A percentile compares a stretch with the other conserved stretches of the same genome.
Evolutionary conservation across 139 green algal species (phyloP).

Genomic region (Haematococcus lacustris): DNA sequence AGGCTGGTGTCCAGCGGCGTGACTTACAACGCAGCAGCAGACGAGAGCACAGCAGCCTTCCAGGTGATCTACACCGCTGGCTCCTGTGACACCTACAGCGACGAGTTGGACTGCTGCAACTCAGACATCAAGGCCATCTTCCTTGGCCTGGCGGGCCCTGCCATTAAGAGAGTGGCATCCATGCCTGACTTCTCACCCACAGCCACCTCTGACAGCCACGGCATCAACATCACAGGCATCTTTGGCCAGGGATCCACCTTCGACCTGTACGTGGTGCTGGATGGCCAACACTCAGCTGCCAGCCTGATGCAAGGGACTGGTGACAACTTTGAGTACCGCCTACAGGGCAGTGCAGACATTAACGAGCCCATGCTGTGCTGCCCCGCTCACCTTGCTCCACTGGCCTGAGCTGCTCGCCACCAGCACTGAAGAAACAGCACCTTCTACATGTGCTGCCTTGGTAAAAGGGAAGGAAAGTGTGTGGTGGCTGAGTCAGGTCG

Average conservation of each 20-base stretch:
- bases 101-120: conserved; percentile 21
- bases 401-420: too few species aligned
- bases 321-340: conserved; percentile 15
- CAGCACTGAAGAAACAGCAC: too few species aligned
- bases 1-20: conserved; percentile 3
- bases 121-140: conserved; percentile 30
- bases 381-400: too few species aligned
- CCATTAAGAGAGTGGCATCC: background rate
- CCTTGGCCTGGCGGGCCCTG: conserved; percentile 2
- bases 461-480: too few species aligned
- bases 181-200: background rate
- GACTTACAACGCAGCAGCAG: background rate
- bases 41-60: conserved; percentile 3
- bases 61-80: conserved; percentile 5
- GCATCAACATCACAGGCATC: conserved; percentile 18
- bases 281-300: background rate
- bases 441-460: too few species aligned
- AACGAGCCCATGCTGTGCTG: conserved; percentile 20
- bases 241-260: conserved; percentile 15
- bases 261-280: background rate
- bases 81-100: conserved; percentile 10
- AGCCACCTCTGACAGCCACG: background rate
- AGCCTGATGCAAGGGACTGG: conserved; percentile 8
- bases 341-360: conserved; percentile 15
- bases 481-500: too few species aligned